Evolutionary conservation across 163 green algal species (phyloP).

Genomic region (Scenedesmus sp.): DNA sequence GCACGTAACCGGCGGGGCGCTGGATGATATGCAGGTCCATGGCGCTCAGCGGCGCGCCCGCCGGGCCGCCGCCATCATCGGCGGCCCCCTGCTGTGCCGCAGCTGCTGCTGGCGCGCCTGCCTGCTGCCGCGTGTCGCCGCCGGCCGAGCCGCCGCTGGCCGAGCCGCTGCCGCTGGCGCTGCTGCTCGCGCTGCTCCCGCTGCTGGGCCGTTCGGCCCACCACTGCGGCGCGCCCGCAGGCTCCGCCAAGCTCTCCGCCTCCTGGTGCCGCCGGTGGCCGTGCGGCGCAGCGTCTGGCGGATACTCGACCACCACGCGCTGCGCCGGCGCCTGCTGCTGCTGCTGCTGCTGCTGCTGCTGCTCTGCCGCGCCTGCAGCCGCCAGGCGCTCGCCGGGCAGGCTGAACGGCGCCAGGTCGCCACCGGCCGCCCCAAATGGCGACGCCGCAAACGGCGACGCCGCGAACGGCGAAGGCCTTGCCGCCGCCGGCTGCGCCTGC

Average conservation of each 20-base stretch:
- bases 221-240: too few relatives aligned
- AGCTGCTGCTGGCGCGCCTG: too few relatives aligned
- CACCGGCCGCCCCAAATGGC: background rate
- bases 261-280: too few relatives aligned
- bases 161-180: too few relatives aligned
- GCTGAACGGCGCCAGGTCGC: background rate
- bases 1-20: constrained; percentile 7
- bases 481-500: background rate
- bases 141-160: too few relatives aligned
- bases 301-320: too few relatives aligned
- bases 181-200: too few relatives aligned
- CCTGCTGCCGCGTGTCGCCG: background rate
- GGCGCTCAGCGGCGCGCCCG: background rate
- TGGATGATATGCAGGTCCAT: constrained; percentile 22
- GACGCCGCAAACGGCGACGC: constrained; percentile 6
- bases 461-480: constrained; percentile 6
- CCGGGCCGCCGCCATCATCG: background rate
- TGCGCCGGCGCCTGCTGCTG: background rate
- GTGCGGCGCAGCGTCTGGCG: too few relatives aligned
- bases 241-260: too few relatives aligned
- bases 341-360: too few relatives aligned
- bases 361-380: background rate
- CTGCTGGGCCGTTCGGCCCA: too few relatives aligned
- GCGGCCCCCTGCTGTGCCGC: too few relatives aligned
- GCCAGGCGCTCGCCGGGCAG: background rate